These are phyloP conservation scores for Ziziphus jujuba DNA, from an alignment of 306 rosid genomes.

Conservation along the genomic window DNA sequence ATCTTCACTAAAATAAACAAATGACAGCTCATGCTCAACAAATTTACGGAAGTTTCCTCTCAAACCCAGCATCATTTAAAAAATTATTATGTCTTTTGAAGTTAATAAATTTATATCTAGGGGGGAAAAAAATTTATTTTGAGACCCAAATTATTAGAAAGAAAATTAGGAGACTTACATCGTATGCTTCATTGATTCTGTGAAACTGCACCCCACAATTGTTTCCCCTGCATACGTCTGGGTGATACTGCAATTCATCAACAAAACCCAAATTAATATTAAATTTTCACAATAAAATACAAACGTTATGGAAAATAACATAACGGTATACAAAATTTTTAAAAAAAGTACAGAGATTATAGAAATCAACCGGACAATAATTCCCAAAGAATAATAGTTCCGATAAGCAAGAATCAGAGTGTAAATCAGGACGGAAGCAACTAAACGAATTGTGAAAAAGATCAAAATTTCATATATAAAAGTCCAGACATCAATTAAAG, in stretches of 20 bases:
- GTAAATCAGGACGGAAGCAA: too few species aligned
- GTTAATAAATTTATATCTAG: background rate
- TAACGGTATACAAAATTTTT: too few species aligned
- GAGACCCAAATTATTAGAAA: background rate
- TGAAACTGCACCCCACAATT: conserved; percentile 82
- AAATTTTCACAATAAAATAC: background rate
- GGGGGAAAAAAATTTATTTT: background rate
- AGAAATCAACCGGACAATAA: background rate
- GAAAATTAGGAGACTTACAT: conserved; percentile 40
- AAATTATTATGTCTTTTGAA: background rate
- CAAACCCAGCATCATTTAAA: too few species aligned
- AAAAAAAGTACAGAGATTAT: too few species aligned
- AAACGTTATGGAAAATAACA: background rate
- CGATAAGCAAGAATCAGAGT: too few species aligned
- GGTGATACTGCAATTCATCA: conserved; percentile 66
- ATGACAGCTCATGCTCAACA: too few species aligned
- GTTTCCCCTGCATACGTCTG: conserved; percentile 82
- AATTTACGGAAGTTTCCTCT: too few species aligned
- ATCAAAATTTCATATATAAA: background rate
- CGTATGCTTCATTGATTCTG: conserved; percentile 84
- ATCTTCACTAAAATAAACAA: too few species aligned
- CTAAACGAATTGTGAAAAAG: too few species aligned
- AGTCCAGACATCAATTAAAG: background rate
- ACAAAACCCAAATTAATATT: background rate
- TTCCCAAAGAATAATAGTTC: too few species aligned